Conservation (phyloP, 805 yeast genomes). For the Babjeviella inositovora region DNA sequence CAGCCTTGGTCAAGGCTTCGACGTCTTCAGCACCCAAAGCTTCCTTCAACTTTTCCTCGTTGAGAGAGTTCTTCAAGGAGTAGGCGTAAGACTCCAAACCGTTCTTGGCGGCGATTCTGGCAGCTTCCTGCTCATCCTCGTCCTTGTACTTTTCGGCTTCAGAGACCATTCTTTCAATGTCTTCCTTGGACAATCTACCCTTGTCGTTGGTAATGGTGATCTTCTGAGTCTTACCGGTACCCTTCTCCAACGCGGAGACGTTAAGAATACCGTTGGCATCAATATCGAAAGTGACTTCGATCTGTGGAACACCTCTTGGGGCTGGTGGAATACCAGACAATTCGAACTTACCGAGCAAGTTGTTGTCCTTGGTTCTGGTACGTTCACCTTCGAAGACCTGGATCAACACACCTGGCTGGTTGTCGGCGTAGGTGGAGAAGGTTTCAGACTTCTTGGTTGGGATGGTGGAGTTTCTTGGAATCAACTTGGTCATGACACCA, state of each 20-base stretch:
- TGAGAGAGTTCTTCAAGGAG: constrained; percentile 73
- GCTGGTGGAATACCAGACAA: constrained; percentile 96
- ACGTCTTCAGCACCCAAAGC: constrained; percentile 46
- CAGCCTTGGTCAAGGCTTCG: constrained; percentile 58
- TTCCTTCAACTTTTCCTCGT: constrained; percentile 66
- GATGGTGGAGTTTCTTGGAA: constrained; percentile 95
- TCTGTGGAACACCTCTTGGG: constrained; percentile 97
- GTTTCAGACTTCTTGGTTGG: constrained; percentile 97
- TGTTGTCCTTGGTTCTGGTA: constrained; percentile 90
- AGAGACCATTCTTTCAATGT: constrained; percentile 92
- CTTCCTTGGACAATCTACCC: constrained; percentile 97
- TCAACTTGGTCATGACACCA: constrained; percentile 97
- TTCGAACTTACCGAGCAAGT: constrained; percentile 93
- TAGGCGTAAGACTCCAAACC: constrained; percentile 91
- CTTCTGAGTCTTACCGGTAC: constrained; percentile 95
- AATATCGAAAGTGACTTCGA: constrained; percentile 92
- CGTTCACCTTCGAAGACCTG: constrained; percentile 99
- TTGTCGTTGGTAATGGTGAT: constrained; percentile 97
- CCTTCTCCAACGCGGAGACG: constrained; percentile 93
- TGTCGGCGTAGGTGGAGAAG: constrained; percentile 93
- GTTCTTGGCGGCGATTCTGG: constrained; percentile 88
- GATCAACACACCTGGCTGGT: constrained; percentile 97
- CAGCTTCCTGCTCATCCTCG: constrained; percentile 90
- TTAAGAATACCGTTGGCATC: constrained; percentile 97
- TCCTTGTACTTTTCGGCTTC: constrained; percentile 97